Evolutionary conservation across 2,329 filamentous ascomycete genomes (phyloP).

Genomic region (Fusarium proliferatum): DNA sequence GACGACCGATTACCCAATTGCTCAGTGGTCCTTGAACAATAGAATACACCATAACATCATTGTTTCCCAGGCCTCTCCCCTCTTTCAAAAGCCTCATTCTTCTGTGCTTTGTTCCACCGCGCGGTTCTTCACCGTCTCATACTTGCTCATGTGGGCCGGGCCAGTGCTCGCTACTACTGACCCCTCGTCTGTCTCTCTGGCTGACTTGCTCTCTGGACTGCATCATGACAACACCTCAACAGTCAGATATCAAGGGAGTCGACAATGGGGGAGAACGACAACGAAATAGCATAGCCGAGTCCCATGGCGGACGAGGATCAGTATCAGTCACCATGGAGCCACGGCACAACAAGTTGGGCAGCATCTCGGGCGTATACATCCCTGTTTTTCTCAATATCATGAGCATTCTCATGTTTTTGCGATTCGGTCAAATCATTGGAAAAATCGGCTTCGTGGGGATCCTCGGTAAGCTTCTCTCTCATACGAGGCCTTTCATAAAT

Average conservation of each 20-base stretch:
- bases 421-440: constrained; percentile 86
- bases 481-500: not conserved
- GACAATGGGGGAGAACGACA: constrained; percentile 20
- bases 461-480: constrained; percentile 66
- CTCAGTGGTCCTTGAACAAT: not conserved
- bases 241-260: constrained; percentile 24
- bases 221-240: constrained; percentile 39
- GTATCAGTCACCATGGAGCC: constrained; percentile 48
- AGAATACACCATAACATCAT: constrained; percentile 26
- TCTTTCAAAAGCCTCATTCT: constrained; percentile 12
- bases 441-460: constrained; percentile 84
- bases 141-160: constrained; percentile 15
- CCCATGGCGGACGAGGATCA: constrained; percentile 26
- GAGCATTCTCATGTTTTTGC: constrained; percentile 91
- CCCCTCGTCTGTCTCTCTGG: constrained; percentile 21
- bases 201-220: constrained; percentile 5
- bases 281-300: constrained; percentile 7
- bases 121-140: constrained; percentile 16
- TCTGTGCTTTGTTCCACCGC: constrained; percentile 4
- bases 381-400: constrained; percentile 90
- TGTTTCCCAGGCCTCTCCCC: constrained; percentile 1
- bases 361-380: constrained; percentile 84
- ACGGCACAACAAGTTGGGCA: constrained; percentile 73
- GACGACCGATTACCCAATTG: constrained; percentile 23
- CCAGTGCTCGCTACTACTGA: constrained; percentile 21